Evolutionary conservation across 805 yeast genomes (phyloP), one percentile per base, ranked within the genome.

Genomic region (Saccharomycopsis malanga): DNA sequence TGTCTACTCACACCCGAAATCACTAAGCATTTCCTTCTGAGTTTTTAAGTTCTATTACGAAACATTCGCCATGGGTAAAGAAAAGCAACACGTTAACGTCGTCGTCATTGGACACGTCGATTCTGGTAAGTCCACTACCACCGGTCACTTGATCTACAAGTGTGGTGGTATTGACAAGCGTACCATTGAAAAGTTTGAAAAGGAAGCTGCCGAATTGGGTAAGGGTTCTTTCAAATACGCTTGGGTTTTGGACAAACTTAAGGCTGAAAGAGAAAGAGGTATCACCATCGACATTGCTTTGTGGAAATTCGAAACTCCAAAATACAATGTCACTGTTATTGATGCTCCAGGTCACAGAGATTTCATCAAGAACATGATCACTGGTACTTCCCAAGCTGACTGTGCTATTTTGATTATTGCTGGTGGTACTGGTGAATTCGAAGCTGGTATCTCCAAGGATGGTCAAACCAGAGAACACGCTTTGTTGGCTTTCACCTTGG

Each of bases 81-180:
- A 81, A 69, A 89, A 91, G 84, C 68, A 79, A 76, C 98, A 91
- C 86, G 86, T 91, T 80, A 91, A 91, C 96, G 95, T 91, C 78
- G 98, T 93, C 75, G 98, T 93, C 72, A 91, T 91, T 75, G 98
- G 98, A 77, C 98, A 91, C 95, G 98, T 93, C 97, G 98, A 91
- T 78, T 89, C 97, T 67, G 91, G 91, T 77, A 85, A 86, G 79
- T 91, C 97, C 59, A 89, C 98, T 70, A 91, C 97, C 76, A 89
- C 98, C 72, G 97, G 97, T 76, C 97, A 89, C 83, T 85, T 89
- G 77, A 88, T 89, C 71, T 89, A 72, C 95, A 88, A 88, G 91
- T 89, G 96, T 80, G 96, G 97, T 85, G 96, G 94, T 83, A 87
- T 87, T 66, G 96, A 88, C 79, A 88, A 87, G 87, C 85, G 96